Conservation (phyloP, 805 yeast species). For the Pichia sporocuriosa region DNA sequence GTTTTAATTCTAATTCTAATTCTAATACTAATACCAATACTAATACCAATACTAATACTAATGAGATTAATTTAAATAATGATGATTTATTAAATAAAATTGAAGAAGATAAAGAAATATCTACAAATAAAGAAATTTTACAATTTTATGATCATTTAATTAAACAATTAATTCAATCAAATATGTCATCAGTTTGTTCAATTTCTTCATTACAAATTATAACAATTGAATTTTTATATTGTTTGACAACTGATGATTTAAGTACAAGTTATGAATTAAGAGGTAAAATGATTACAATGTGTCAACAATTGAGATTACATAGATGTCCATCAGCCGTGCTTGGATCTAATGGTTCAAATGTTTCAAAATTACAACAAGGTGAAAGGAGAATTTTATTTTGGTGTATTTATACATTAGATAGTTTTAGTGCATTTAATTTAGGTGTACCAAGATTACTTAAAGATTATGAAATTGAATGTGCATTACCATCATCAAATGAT, state of each 20-base stretch:
- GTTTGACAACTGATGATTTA: constrained; percentile 66
- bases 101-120: constrained; percentile 2
- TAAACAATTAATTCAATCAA: constrained; percentile 56
- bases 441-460: constrained; percentile 80
- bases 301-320: constrained; percentile 78
- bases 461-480: constrained; percentile 82
- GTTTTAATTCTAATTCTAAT: too few relatives aligned
- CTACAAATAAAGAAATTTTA: constrained; percentile 29
- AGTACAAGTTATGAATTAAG: constrained; percentile 69
- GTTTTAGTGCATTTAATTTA: constrained; percentile 63
- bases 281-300: constrained; percentile 72
- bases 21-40: not conserved
- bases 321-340: constrained; percentile 81
- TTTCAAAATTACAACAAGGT: constrained; percentile 67
- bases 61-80: not conserved
- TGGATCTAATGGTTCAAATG: constrained; percentile 56
- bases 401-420: constrained; percentile 74
- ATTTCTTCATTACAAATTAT: constrained; percentile 65
- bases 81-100: constrained; percentile 7
- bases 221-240: constrained; percentile 61
- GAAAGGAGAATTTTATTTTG: constrained; percentile 79
- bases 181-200: constrained; percentile 53
- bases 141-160: constrained; percentile 55
- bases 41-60: not conserved
- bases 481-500: constrained; percentile 53